Percentiles rank a stretch among this genome's conserved stretches.
These are phyloP conservation scores for Cornus florida DNA, from an alignment of 148 eudicot genomes.

Conservation along the genomic window DNA sequence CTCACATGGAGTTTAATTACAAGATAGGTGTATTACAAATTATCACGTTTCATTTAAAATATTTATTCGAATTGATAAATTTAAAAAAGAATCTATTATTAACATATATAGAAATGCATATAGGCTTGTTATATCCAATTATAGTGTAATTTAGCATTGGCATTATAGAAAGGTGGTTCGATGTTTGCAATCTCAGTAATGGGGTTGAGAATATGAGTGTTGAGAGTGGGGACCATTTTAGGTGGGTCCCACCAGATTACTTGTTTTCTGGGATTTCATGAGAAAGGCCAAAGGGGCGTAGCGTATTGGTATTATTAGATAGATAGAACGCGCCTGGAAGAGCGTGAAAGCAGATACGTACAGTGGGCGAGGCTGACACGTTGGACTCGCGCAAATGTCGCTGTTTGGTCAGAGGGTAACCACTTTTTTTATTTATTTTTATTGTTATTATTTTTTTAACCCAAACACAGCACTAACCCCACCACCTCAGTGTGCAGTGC, in stretches of 20 bases:
- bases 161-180: too few relatives aligned
- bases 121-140: too few relatives aligned
- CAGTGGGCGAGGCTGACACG: slow-evolving; percentile 32
- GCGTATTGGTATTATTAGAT: not conserved
- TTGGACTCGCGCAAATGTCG: slow-evolving; percentile 53
- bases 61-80: too few relatives aligned
- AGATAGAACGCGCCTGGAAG: not conserved
- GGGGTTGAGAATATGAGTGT: not conserved
- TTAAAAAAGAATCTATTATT: too few relatives aligned
- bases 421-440: not conserved
- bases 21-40: too few relatives aligned
- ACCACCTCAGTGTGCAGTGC: not conserved
- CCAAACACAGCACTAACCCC: not conserved
- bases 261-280: not conserved
- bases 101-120: too few relatives aligned
- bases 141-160: too few relatives aligned
- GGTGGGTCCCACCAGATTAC: not conserved
- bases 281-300: not conserved
- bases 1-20: too few relatives aligned
- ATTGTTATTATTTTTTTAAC: not conserved
- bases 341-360: slow-evolving; percentile 29
- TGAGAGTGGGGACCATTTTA: not conserved
- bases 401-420: slow-evolving; percentile 19
- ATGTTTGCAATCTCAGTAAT: not conserved
- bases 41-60: too few relatives aligned